phyloP scores from a whole-genome alignment of 1,284 basidiomycete species.

The Psilocybe mexicana region DNA sequence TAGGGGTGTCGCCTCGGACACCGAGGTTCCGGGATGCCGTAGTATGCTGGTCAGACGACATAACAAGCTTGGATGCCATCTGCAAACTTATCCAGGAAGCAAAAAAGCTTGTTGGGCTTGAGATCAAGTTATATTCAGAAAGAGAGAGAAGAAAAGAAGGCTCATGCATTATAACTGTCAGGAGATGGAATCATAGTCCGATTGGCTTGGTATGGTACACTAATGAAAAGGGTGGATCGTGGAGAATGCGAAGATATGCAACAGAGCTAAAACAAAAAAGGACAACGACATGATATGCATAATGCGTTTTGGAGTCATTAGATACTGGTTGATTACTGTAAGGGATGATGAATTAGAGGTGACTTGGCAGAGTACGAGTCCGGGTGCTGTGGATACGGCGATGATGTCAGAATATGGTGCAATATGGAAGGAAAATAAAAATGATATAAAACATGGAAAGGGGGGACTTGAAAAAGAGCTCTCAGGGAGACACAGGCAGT shows the following conservation, averaged over 20 bases:
- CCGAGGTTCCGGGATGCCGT: constrained; percentile 15
- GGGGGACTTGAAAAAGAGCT: background rate
- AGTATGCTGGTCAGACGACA: background rate
- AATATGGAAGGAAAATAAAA: background rate
- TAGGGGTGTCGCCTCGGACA: constrained; percentile 15
- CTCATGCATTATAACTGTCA: background rate
- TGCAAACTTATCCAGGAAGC: background rate
- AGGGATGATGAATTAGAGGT: too few species aligned
- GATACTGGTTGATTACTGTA: too few species aligned
- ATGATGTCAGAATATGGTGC: background rate
- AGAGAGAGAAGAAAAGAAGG: background rate
- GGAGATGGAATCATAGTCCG: too few species aligned
- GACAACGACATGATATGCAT: too few species aligned
- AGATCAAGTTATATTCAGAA: background rate
- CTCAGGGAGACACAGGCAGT: background rate
- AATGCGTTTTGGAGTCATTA: too few species aligned
- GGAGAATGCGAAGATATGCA: too few species aligned
- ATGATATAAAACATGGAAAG: background rate
- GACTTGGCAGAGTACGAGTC: too few species aligned
- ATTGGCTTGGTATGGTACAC: too few species aligned
- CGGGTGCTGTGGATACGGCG: too few species aligned
- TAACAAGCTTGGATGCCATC: too few species aligned
- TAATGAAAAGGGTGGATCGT: too few species aligned
- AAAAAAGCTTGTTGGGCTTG: background rate
- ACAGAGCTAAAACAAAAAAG: too few species aligned